Evolutionary conservation across 129 eudicot species (phyloP).

Genomic region (Centaurea solstitialis): DNA sequence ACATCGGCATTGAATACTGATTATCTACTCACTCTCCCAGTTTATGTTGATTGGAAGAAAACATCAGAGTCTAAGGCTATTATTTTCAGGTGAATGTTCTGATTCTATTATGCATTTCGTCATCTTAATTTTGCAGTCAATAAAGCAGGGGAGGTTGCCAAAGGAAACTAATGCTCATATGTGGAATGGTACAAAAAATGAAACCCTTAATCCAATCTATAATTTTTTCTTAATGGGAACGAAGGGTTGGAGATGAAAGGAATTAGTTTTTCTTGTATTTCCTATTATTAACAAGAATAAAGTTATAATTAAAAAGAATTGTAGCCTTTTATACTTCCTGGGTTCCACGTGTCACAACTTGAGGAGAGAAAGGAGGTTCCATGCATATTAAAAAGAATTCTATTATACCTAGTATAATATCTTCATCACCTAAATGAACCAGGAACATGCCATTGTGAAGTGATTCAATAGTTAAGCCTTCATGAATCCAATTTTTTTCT

Average conservation of each 20-base stretch:
- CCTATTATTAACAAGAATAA: neutral
- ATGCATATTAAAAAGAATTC: neutral
- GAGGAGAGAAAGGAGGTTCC: no score
- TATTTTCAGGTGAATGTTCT: slow-evolving; percentile 65
- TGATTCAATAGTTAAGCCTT: neutral
- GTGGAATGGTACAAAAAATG: neutral
- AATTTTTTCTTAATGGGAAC: neutral
- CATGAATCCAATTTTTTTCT: neutral
- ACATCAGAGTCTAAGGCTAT: slow-evolving; percentile 86
- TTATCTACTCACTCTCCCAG: slow-evolving; percentile 91
- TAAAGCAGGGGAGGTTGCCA: neutral
- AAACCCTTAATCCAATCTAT: neutral
- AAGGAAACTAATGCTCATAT: neutral
- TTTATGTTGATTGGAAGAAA: slow-evolving; percentile 92
- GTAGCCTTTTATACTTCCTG: no score
- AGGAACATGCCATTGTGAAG: neutral
- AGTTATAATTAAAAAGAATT: neutral
- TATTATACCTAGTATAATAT: neutral
- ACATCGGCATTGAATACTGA: slow-evolving; percentile 90
- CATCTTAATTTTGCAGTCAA: neutral
- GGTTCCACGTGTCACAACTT: no score
- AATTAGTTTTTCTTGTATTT: neutral
- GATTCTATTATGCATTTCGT: neutral
- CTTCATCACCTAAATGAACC: neutral
- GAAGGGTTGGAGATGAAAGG: neutral